Conservation (phyloP, 2,329 filamentous ascomycete species). For the Ascosphaera aggregata region DNA sequence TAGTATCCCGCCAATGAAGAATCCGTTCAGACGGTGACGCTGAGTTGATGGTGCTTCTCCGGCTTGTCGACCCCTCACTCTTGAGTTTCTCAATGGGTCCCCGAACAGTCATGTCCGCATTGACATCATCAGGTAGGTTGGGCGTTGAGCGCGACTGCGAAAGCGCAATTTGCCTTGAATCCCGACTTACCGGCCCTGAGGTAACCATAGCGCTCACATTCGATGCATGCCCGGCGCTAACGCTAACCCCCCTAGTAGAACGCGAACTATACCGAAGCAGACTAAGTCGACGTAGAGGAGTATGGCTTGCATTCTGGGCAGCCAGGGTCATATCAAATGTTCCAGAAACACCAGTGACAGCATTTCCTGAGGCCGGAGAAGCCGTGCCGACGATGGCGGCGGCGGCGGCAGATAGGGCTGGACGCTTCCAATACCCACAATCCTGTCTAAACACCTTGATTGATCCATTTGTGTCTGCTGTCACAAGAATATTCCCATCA, state of each 20-base stretch:
- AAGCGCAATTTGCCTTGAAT: not conserved
- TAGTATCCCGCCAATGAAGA: conserved; percentile 50
- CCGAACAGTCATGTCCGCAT: not conserved
- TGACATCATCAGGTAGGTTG: not conserved
- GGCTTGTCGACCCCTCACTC: no score
- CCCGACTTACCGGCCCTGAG: conserved; percentile 10
- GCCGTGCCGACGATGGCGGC: not conserved
- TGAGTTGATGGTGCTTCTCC: not conserved
- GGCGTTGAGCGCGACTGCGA: not conserved
- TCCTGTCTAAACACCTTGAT: conserved; percentile 95
- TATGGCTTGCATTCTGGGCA: conserved; percentile 20
- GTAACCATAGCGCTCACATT: conserved; percentile 18
- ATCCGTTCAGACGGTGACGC: conserved; percentile 47
- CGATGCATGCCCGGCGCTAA: conserved; percentile 21
- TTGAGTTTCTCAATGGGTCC: not conserved
- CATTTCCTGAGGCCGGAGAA: not conserved
- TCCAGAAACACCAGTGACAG: not conserved
- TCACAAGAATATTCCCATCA: conserved; percentile 77
- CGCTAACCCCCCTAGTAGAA: conserved; percentile 28
- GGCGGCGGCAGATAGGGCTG: not conserved
- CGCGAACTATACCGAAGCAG: conserved; percentile 17
- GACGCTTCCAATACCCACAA: conserved; percentile 59
- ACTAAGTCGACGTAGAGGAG: conserved; percentile 17
- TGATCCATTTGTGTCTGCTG: conserved; percentile 63
- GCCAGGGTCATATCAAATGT: not conserved